Evolutionary conservation across 495 filamentous ascomycete genomes (phyloP).

Genomic region (Sordaria brevicollis): DNA sequence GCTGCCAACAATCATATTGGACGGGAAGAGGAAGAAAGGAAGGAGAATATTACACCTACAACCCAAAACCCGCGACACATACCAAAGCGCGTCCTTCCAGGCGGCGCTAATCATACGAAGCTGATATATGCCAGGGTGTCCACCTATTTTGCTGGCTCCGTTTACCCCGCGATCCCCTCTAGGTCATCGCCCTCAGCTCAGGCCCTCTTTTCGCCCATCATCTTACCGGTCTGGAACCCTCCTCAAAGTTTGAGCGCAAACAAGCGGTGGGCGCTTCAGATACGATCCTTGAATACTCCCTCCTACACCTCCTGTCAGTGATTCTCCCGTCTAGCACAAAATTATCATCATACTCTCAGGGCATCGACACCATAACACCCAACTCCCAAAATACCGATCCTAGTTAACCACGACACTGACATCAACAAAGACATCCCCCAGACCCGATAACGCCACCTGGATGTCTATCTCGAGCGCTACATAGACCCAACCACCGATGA

Average conservation of each 20-base stretch:
- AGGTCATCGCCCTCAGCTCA: not conserved
- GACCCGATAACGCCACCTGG: not conserved
- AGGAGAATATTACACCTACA: not conserved
- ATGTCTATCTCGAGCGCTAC: not conserved
- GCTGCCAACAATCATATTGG: not conserved
- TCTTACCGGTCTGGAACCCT: not conserved
- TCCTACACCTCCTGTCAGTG: not conserved
- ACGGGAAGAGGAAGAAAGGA: not conserved
- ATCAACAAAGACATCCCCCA: not conserved
- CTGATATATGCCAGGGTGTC: not conserved
- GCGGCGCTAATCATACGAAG: not conserved
- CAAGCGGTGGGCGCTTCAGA: not conserved
- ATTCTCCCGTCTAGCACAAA: not conserved
- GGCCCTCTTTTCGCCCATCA: not conserved
- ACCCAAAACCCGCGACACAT: not conserved
- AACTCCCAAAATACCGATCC: not conserved
- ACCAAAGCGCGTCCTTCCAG: not conserved
- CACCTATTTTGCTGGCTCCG: not conserved
- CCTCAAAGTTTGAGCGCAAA: not conserved
- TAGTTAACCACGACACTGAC: not conserved
- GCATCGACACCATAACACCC: not conserved
- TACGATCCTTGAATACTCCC: not conserved
- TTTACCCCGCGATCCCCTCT: not conserved
- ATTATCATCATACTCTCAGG: not conserved
- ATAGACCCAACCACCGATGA: conserved; percentile 1